Percentiles rank a stretch among this genome's conserved stretches.
These are phyloP conservation scores for Ailanthus altissimus DNA, from an alignment of 345 rosid species.

Conservation along the genomic window DNA sequence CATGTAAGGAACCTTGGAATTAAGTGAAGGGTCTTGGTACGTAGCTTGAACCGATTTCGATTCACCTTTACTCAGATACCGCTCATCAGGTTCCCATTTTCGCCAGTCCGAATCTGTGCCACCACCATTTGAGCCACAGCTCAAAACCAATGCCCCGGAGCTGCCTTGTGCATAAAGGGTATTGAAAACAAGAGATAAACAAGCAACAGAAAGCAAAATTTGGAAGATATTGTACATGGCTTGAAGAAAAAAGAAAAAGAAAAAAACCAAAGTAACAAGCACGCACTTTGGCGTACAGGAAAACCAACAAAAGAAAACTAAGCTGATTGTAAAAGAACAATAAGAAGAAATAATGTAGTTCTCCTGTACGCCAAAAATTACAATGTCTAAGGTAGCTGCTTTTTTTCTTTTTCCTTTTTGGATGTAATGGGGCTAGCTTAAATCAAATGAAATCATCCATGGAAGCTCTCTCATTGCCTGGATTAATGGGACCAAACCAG, in stretches of 20 bases:
- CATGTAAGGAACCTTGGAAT: constrained; percentile 69
- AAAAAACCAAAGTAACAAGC: background rate
- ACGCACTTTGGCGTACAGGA: constrained; percentile 26
- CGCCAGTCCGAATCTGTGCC: constrained; percentile 61
- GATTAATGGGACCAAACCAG: constrained; percentile 43
- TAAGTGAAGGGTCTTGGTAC: constrained; percentile 68
- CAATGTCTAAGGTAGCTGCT: background rate
- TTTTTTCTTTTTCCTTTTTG: background rate
- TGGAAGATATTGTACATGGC: constrained; percentile 41
- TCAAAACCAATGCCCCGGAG: constrained; percentile 33
- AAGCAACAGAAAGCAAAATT: constrained; percentile 29
- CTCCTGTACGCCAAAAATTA: constrained; percentile 33
- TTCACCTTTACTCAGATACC: constrained; percentile 39
- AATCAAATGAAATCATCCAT: constrained; percentile 22
- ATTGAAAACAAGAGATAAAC: constrained; percentile 29
- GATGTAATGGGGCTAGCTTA: background rate
- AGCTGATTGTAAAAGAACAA: background rate
- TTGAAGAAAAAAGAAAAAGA: background rate
- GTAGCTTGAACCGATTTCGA: constrained; percentile 46
- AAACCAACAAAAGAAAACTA: constrained; percentile 15
- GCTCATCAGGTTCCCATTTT: constrained; percentile 59
- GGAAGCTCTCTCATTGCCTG: constrained; percentile 29
- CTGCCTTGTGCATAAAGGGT: constrained; percentile 23
- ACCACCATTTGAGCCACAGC: constrained; percentile 52
- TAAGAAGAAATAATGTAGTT: constrained; percentile 7